phyloP scores from a whole-genome alignment of 371 early-diverging fungal genomes.

The Saksenaea vasiformis region DNA sequence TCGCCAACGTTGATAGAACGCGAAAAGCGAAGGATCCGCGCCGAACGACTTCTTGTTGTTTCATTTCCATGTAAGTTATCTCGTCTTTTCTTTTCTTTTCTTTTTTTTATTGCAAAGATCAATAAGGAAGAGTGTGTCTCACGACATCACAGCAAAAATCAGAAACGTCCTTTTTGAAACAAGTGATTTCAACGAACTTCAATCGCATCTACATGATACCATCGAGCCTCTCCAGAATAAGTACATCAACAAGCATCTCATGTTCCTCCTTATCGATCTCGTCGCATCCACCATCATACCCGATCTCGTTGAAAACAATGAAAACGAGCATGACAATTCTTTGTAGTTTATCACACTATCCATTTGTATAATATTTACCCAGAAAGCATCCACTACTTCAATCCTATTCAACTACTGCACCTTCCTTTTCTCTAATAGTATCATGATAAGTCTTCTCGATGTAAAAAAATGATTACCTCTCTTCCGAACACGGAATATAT shows the following conservation, averaged over 20 bases:
- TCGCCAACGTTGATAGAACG: constrained; percentile 34
- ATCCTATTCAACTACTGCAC: too few species aligned
- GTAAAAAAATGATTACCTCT: too few species aligned
- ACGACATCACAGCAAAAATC: background rate
- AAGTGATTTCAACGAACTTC: constrained; percentile 35
- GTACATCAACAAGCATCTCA: constrained; percentile 47
- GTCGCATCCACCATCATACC: constrained; percentile 42
- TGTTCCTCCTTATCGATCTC: constrained; percentile 44
- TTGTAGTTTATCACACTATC: background rate
- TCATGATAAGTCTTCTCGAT: too few species aligned
- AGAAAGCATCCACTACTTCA: background rate
- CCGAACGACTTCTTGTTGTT: constrained; percentile 39
- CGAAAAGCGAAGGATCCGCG: constrained; percentile 39
- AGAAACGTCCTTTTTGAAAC: constrained; percentile 37
- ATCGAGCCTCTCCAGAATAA: constrained; percentile 49
- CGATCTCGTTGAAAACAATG: constrained; percentile 20
- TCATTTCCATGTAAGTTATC: constrained; percentile 39
- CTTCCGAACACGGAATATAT: too few species aligned
- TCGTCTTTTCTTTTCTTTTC: background rate
- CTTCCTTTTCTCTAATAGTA: too few species aligned
- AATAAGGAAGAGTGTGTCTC: background rate
- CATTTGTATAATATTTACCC: too few species aligned
- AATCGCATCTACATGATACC: constrained; percentile 39
- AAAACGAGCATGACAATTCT: background rate
- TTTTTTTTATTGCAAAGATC: background rate